phyloP scores from a whole-genome alignment of 202 grass and related monocot species.

The Saccharum hybrid region DNA sequence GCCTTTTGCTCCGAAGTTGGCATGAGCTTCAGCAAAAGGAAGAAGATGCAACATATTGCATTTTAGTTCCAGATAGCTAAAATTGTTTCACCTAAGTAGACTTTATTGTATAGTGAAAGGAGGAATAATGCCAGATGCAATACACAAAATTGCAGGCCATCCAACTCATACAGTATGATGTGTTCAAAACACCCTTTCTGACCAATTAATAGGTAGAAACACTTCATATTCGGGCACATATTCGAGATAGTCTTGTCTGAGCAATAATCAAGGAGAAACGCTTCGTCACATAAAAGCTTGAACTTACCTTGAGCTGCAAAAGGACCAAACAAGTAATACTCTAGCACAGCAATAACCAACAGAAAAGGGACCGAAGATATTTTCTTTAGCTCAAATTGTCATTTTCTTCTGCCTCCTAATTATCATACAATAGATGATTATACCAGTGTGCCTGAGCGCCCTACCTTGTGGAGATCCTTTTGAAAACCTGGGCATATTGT shows the following conservation, averaged over 20 bases:
- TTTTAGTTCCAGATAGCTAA: constrained; percentile 68
- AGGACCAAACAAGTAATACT: constrained; percentile 50
- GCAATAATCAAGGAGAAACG: constrained; percentile 58
- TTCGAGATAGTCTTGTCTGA: constrained; percentile 41
- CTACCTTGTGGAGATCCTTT: constrained; percentile 96
- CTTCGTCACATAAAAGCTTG: constrained; percentile 74
- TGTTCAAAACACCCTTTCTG: constrained; percentile 63
- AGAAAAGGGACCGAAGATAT: constrained; percentile 42
- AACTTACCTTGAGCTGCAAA: constrained; percentile 99
- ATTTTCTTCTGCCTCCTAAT: constrained; percentile 36
- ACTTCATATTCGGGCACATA: constrained; percentile 61
- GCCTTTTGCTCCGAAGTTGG: constrained; percentile 79
- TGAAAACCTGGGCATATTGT: constrained; percentile 58
- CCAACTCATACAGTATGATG: constrained; percentile 60
- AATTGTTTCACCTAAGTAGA: constrained; percentile 65
- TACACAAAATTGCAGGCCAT: constrained; percentile 53
- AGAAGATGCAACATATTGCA: constrained; percentile 64
- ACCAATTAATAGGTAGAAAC: constrained; percentile 62
- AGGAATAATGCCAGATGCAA: constrained; percentile 57
- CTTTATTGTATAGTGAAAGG: constrained; percentile 49
- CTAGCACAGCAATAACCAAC: constrained; percentile 39
- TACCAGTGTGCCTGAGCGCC: constrained; percentile 44
- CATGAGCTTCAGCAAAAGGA: constrained; percentile 95
- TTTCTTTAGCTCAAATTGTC: constrained; percentile 41
- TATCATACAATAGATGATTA: constrained; percentile 39